These are phyloP conservation scores for Rhodotorula sp. DNA, from an alignment of 1,284 basidiomycete genomes.

Conservation along the genomic window DNA sequence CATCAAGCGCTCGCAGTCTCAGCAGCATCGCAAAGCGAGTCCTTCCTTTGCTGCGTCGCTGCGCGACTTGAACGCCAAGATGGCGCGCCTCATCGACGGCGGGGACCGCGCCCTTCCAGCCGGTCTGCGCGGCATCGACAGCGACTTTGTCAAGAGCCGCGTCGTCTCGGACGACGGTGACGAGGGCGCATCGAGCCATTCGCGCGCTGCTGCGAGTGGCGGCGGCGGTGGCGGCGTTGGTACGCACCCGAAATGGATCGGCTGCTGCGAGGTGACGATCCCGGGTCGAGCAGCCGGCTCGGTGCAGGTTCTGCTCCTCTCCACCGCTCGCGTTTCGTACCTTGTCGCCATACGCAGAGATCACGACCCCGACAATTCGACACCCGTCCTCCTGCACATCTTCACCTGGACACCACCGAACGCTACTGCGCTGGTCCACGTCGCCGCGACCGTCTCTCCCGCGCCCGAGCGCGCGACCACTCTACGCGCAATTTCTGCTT, in stretches of 20 bases:
- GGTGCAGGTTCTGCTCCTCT: constrained; percentile 11
- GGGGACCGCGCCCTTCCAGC: constrained; percentile 3
- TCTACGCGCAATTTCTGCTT: no score
- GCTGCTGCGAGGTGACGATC: constrained; percentile 5
- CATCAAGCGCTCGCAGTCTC: neutral
- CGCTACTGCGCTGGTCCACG: neutral
- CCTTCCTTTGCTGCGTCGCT: neutral
- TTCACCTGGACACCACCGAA: constrained; percentile 12
- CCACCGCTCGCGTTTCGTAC: constrained; percentile 1
- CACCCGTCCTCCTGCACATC: neutral
- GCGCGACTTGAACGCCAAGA: neutral
- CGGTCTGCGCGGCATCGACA: constrained; percentile 9
- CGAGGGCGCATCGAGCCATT: neutral
- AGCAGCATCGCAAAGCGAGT: neutral
- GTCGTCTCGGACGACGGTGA: neutral
- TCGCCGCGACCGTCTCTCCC: neutral
- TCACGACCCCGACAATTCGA: neutral
- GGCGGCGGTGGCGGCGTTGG: neutral
- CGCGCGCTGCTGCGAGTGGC: neutral
- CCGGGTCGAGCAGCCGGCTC: neutral
- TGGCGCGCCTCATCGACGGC: constrained; percentile 2
- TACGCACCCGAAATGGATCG: constrained; percentile 4
- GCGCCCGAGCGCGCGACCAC: neutral
- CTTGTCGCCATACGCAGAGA: neutral
- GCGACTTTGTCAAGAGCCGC: neutral